A percentile compares a stretch with the other conserved stretches of the same genome.
phyloP scores from a whole-genome alignment of 2,329 filamentous ascomycete species.

The Endothia cerciana region DNA sequence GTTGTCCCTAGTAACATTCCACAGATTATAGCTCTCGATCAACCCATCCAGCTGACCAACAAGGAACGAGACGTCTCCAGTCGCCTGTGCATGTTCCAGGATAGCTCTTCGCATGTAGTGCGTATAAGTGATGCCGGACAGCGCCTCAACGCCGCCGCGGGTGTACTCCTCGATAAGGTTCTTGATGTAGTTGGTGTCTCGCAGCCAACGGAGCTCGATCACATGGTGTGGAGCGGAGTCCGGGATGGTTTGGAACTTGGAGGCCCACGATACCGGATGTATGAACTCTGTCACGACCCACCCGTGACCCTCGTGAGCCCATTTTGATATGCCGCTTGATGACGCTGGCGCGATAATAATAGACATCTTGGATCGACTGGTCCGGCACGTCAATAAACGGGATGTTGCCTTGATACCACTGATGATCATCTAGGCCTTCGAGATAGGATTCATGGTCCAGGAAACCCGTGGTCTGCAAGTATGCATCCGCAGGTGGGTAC shows the following conservation, averaged over 20 bases:
- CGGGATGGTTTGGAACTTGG: neutral
- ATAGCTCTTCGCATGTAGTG: slow-evolving; percentile 1
- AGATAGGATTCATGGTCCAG: neutral
- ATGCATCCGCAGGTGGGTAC: slow-evolving; percentile 2
- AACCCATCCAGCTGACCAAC: neutral
- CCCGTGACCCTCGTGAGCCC: slow-evolving; percentile 6
- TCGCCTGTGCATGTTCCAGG: neutral
- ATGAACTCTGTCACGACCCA: slow-evolving; percentile 10
- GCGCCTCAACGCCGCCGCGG: neutral
- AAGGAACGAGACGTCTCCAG: neutral
- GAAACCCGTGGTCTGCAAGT: neutral
- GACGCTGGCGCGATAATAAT: slow-evolving; percentile 1
- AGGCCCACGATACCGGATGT: neutral
- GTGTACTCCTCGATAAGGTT: slow-evolving; percentile 2
- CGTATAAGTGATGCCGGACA: neutral
- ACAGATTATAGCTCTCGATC: neutral
- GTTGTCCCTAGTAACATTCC: neutral
- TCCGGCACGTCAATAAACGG: neutral
- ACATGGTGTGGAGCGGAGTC: neutral
- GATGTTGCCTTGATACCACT: slow-evolving; percentile 1
- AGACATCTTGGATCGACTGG: neutral
- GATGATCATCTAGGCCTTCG: neutral
- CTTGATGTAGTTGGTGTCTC: slow-evolving; percentile 2
- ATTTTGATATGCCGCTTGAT: slow-evolving; percentile 10
- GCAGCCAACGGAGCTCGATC: neutral